Evolutionary conservation across 2,329 filamentous ascomycete genomes (phyloP).

Genomic region (Pestalotiopsis sp.): DNA sequence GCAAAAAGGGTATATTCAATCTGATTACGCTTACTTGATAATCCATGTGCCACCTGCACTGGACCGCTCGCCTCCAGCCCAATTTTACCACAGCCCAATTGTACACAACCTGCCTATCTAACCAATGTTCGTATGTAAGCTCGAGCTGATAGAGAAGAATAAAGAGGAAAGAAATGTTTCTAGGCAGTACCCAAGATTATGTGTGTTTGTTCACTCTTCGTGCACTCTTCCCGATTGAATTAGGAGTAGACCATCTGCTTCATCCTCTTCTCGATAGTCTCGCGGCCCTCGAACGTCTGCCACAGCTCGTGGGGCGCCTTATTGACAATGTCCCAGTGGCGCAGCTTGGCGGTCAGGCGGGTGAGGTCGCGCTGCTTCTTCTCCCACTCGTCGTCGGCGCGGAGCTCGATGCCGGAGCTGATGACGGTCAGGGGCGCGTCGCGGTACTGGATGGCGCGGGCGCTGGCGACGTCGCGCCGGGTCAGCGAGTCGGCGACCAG

Average conservation of each 20-base stretch:
- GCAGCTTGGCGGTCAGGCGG: constrained; percentile 75
- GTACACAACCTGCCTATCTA: neutral
- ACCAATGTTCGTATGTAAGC: neutral
- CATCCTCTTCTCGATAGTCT: constrained; percentile 78
- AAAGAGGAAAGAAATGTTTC: neutral
- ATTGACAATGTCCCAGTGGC: constrained; percentile 85
- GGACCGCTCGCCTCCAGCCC: neutral
- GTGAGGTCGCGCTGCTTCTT: constrained; percentile 84
- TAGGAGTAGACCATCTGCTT: constrained; percentile 60
- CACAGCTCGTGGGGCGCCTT: constrained; percentile 87
- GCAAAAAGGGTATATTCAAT: neutral
- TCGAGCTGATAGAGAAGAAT: neutral
- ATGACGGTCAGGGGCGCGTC: constrained; percentile 79
- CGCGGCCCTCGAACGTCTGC: constrained; percentile 72
- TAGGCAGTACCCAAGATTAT: neutral
- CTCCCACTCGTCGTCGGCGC: constrained; percentile 73
- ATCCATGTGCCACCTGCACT: neutral
- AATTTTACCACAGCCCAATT: too few species aligned
- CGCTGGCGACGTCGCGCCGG: constrained; percentile 78
- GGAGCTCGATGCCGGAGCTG: constrained; percentile 76
- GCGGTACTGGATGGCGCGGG: constrained; percentile 77
- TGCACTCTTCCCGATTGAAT: neutral
- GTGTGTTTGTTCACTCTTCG: neutral
- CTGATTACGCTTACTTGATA: neutral
- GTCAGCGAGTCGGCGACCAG: constrained; percentile 85